These are phyloP conservation scores for Fusarium sp. DNA, from an alignment of 2,329 filamentous ascomycete genomes.

Conservation along the genomic window DNA sequence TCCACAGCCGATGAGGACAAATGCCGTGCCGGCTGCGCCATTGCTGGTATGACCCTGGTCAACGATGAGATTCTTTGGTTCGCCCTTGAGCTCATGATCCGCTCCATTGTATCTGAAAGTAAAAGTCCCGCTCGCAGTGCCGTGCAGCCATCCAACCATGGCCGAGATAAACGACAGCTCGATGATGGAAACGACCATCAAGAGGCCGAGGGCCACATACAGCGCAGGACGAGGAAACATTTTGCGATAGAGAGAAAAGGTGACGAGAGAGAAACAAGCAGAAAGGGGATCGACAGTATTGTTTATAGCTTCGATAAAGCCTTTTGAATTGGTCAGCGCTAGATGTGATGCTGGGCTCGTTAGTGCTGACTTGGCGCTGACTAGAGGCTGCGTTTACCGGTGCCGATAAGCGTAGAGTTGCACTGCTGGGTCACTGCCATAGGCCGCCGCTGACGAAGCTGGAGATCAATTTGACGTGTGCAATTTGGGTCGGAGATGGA, in stretches of 20 bases:
- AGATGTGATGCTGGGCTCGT: neutral
- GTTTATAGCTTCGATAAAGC: neutral
- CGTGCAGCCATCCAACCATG: slow-evolving; percentile 45
- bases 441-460: neutral
- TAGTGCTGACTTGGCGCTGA: neutral
- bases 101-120: slow-evolving; percentile 24
- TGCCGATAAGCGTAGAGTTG: neutral
- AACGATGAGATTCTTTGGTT: slow-evolving; percentile 41
- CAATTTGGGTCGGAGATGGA: neutral
- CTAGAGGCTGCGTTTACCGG: neutral
- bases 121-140: slow-evolving; percentile 41
- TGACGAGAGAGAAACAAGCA: neutral
- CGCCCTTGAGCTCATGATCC: slow-evolving; percentile 27
- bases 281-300: neutral
- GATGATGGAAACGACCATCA: slow-evolving; percentile 45
- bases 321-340: neutral
- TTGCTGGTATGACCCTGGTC: slow-evolving; percentile 47
- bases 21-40: slow-evolving; percentile 45
- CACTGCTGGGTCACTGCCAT: neutral
- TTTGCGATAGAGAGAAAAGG: neutral
- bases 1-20: slow-evolving; percentile 43
- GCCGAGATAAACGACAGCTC: slow-evolving; percentile 45
- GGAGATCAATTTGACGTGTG: neutral
- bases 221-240: slow-evolving; percentile 23
- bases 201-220: slow-evolving; percentile 38